Evolutionary conservation across 2,329 filamentous ascomycete species (phyloP).

Genomic region (Claviceps africana): DNA sequence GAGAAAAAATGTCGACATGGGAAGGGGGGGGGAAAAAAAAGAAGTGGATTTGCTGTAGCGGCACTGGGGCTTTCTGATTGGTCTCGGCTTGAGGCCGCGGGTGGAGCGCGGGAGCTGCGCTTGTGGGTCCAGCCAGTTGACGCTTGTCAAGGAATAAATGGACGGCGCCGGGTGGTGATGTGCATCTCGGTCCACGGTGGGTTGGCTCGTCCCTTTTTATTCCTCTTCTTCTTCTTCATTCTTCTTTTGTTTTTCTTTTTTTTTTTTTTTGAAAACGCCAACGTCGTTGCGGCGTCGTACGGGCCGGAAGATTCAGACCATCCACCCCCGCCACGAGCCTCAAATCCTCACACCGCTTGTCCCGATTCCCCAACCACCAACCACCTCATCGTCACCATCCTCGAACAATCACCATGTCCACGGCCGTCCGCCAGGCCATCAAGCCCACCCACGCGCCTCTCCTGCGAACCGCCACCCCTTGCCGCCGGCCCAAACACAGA

Average conservation of each 20-base stretch:
- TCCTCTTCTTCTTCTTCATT: too few relatives aligned
- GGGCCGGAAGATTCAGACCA: too few relatives aligned
- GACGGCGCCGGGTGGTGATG: too few relatives aligned
- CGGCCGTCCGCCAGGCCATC: background rate
- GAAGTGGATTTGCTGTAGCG: background rate
- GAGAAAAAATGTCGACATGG: background rate
- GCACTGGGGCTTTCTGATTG: background rate
- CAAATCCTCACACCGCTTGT: too few relatives aligned
- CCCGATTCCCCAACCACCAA: background rate
- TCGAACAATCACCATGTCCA: background rate
- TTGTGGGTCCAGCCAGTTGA: background rate
- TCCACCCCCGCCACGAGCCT: too few relatives aligned
- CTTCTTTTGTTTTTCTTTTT: too few relatives aligned
- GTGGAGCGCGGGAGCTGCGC: background rate
- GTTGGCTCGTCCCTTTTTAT: too few relatives aligned
- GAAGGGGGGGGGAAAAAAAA: too few relatives aligned
- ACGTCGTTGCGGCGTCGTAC: too few relatives aligned
- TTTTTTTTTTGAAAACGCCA: too few relatives aligned
- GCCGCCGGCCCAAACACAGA: background rate
- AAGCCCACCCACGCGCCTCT: background rate
- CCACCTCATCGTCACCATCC: background rate
- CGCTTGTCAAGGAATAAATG: too few relatives aligned
- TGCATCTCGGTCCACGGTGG: too few relatives aligned
- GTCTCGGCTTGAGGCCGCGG: background rate
- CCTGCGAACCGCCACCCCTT: background rate